phyloP scores from a whole-genome alignment of 2,329 filamentous ascomycete species.

The Fusarium subtropicale region DNA sequence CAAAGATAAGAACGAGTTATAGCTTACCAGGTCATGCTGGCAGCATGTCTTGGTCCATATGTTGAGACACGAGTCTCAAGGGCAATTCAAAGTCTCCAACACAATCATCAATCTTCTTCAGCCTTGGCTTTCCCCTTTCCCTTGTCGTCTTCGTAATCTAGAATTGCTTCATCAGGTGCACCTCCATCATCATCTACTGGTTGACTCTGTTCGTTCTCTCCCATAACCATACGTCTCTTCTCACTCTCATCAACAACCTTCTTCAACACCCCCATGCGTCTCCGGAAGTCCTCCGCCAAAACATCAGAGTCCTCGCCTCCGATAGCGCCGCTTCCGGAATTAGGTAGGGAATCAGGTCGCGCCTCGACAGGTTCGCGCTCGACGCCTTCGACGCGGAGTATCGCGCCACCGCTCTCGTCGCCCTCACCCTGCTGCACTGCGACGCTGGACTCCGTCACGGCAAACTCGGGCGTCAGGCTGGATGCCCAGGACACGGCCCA shows the following conservation, averaged over 20 bases:
- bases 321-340: constrained; percentile 49
- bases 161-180: constrained; percentile 33
- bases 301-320: constrained; percentile 61
- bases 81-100: neutral
- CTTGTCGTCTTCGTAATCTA: constrained; percentile 34
- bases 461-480: constrained; percentile 80
- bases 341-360: constrained; percentile 44
- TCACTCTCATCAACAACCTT: constrained; percentile 66
- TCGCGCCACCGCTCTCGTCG: constrained; percentile 41
- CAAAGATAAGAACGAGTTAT: neutral
- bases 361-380: constrained; percentile 53
- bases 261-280: constrained; percentile 65
- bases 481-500: constrained; percentile 74
- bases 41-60: neutral
- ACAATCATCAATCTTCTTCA: constrained; percentile 23
- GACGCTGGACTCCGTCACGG: constrained; percentile 62
- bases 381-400: constrained; percentile 54
- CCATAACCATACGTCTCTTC: constrained; percentile 54
- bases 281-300: constrained; percentile 68
- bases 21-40: constrained; percentile 6
- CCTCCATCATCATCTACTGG: constrained; percentile 20
- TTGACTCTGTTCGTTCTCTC: constrained; percentile 22
- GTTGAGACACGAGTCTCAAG: constrained; percentile 3
- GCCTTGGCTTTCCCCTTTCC: constrained; percentile 17
- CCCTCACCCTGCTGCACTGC: constrained; percentile 57